A percentile compares a stretch with the other conserved stretches of the same genome.
Evolutionary conservation across 2,329 filamentous ascomycete genomes (phyloP).

Genomic region (Xylaria sp.): DNA sequence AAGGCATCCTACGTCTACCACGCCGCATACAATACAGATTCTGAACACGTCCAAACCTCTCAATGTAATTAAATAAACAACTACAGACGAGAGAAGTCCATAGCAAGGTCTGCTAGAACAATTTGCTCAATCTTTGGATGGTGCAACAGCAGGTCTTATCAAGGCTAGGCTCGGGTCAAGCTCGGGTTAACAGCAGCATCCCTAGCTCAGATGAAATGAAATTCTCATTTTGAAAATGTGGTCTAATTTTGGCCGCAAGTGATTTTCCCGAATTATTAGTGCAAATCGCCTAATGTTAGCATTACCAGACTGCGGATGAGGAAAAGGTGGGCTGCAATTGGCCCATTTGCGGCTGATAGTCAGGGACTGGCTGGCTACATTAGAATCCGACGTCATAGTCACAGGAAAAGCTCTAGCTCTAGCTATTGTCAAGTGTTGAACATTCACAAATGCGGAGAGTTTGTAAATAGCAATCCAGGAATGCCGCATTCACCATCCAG

Average conservation of each 20-base stretch:
- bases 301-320: no score
- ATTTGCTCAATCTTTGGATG: no score
- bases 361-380: neutral
- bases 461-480: constrained; percentile 10
- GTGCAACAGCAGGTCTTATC: no score
- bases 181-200: neutral
- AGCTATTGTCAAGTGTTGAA: neutral
- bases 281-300: no score
- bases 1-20: no score
- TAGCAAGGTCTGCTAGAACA: no score
- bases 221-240: neutral
- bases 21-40: no score
- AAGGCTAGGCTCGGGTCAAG: neutral
- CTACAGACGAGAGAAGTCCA: no score
- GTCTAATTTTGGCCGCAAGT: neutral
- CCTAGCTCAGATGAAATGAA: neutral
- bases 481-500: constrained; percentile 23
- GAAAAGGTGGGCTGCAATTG: neutral
- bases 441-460: neutral
- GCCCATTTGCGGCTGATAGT: neutral
- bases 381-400: neutral
- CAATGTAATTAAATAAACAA: no score
- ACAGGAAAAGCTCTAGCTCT: neutral
- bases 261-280: neutral
- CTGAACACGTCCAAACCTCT: no score